Evolutionary conservation across 306 rosid species (phyloP).

Genomic region (Trifolium subterraneum): DNA sequence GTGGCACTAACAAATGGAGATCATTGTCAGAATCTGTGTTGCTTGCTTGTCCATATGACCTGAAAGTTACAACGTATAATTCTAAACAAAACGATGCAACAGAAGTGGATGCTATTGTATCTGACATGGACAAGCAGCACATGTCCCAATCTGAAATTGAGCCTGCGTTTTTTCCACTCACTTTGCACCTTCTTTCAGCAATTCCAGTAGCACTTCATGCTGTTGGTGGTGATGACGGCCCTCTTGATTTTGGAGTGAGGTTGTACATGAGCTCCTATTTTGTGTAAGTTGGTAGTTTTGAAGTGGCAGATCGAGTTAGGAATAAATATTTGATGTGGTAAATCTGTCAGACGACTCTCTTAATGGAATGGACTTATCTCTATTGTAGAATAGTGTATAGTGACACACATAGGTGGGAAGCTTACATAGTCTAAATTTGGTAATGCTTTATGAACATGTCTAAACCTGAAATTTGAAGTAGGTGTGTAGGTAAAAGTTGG

Average conservation of each 20-base stretch:
- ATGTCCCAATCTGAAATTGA: slow-evolving; percentile 48
- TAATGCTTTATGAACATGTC: slow-evolving; percentile 43
- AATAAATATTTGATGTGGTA: slow-evolving; percentile 15
- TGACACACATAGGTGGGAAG: slow-evolving; percentile 43
- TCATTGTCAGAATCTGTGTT: slow-evolving; percentile 68
- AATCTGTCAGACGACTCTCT: slow-evolving; percentile 30
- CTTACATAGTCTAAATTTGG: slow-evolving; percentile 32
- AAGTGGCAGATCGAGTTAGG: slow-evolving; percentile 29
- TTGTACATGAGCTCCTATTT: slow-evolving; percentile 80
- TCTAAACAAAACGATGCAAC: slow-evolving; percentile 37
- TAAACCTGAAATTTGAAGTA: slow-evolving; percentile 34
- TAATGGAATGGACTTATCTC: slow-evolving; percentile 29
- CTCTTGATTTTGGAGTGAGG: slow-evolving; percentile 78
- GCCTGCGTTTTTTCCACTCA: slow-evolving; percentile 72
- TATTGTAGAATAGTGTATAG: slow-evolving; percentile 57
- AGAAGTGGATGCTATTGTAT: slow-evolving; percentile 37
- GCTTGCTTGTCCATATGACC: slow-evolving; percentile 62
- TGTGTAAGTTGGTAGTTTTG: slow-evolving; percentile 45
- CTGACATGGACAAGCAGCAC: slow-evolving; percentile 30
- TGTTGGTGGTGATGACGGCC: slow-evolving; percentile 85
- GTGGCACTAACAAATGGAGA: slow-evolving; percentile 65
- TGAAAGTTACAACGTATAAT: slow-evolving; percentile 38
- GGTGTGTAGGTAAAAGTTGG: slow-evolving; percentile 46
- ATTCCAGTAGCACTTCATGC: slow-evolving; percentile 86
- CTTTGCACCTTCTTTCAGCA: slow-evolving; percentile 65